phyloP scores from a whole-genome alignment of 495 filamentous ascomycete species.

The Lepidopterella palustris region DNA sequence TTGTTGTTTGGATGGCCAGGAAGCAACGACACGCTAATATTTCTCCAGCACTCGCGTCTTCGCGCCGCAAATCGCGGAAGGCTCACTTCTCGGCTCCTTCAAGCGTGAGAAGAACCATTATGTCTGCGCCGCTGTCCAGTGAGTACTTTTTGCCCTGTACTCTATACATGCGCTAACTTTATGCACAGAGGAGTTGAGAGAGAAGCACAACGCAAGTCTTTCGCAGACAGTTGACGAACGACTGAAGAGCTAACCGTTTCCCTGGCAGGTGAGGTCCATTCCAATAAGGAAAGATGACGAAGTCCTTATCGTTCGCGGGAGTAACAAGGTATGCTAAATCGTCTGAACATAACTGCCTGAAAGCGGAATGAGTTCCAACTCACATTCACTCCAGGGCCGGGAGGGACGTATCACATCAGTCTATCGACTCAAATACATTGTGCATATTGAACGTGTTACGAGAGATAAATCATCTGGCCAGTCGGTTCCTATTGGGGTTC shows the following conservation, averaged over 20 bases:
- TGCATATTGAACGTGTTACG: slow-evolving; percentile 64
- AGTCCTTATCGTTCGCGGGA: slow-evolving; percentile 78
- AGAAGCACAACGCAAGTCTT: slow-evolving; percentile 75
- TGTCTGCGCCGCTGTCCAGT: slow-evolving; percentile 40
- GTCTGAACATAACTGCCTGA: no score
- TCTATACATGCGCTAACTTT: no score
- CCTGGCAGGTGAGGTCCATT: slow-evolving; percentile 77
- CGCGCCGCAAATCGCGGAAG: slow-evolving; percentile 95
- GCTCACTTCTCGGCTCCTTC: slow-evolving; percentile 92
- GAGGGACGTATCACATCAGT: slow-evolving; percentile 92
- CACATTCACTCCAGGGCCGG: slow-evolving; percentile 70
- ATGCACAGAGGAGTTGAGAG: slow-evolving; percentile 57
- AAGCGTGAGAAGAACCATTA: slow-evolving; percentile 82
- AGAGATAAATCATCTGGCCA: slow-evolving; percentile 94
- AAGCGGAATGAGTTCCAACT: no score
- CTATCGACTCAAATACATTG: slow-evolving; percentile 90
- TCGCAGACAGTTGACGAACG: not conserved
- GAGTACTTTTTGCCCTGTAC: no score
- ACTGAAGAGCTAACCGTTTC: not conserved
- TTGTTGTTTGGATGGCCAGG: not conserved
- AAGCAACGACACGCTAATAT: not conserved
- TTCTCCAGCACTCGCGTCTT: slow-evolving; percentile 62
- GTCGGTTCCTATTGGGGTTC: slow-evolving; percentile 66
- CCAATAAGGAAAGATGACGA: slow-evolving; percentile 98
- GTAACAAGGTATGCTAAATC: no score